These are phyloP conservation scores for Pyrenochaeta sp. DNA, from an alignment of 2,329 filamentous ascomycete genomes.

Conservation along the genomic window DNA sequence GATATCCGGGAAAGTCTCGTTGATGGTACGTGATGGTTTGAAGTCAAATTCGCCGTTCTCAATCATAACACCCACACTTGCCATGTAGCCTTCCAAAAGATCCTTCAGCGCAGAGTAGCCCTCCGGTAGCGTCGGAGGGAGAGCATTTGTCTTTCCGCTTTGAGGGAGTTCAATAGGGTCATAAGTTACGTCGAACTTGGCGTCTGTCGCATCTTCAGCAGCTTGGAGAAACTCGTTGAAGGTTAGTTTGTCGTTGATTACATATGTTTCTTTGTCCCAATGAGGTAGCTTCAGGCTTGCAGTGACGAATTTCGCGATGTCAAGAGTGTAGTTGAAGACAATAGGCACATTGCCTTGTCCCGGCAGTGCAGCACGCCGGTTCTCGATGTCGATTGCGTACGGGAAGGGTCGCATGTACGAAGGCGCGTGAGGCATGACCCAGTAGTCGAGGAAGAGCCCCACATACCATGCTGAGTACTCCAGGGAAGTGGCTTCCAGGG, in stretches of 20 bases:
- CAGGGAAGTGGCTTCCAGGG: slow-evolving; percentile 16
- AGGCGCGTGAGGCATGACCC: slow-evolving; percentile 19
- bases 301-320: slow-evolving; percentile 59
- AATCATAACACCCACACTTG: too few relatives aligned
- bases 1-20: too few relatives aligned
- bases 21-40: too few relatives aligned
- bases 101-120: too few relatives aligned
- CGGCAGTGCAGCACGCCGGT: slow-evolving; percentile 57
- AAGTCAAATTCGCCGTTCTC: too few relatives aligned
- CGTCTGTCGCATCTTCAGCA: too few relatives aligned
- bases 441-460: slow-evolving; percentile 35
- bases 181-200: background rate
- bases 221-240: slow-evolving; percentile 17
- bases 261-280: slow-evolving; percentile 51
- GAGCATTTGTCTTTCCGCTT: too few relatives aligned
- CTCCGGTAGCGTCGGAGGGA: too few relatives aligned
- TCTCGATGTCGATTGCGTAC: slow-evolving; percentile 14
- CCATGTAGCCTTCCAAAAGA: too few relatives aligned
- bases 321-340: slow-evolving; percentile 59
- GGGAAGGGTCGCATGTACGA: slow-evolving; percentile 10
- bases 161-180: too few relatives aligned
- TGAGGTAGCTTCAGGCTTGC: slow-evolving; percentile 50
- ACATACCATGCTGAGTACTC: slow-evolving; percentile 23
- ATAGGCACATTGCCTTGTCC: slow-evolving; percentile 56
- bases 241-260: slow-evolving; percentile 15